A percentile compares a stretch with the other conserved stretches of the same genome.
These are phyloP conservation scores for Diaporthe batatas DNA, from an alignment of 2,329 filamentous ascomycete genomes.

Conservation along the genomic window DNA sequence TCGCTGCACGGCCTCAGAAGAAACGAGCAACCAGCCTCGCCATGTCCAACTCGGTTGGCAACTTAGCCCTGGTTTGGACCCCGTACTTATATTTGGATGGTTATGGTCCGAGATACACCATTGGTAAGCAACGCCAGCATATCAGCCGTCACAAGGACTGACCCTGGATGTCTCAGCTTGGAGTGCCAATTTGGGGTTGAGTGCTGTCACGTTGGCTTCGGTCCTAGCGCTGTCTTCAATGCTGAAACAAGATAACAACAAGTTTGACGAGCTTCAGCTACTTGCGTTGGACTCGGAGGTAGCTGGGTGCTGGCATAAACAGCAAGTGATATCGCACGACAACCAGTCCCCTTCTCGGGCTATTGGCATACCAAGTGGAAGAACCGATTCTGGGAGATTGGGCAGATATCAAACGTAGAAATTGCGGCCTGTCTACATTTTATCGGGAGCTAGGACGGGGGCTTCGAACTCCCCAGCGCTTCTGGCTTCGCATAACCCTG, in stretches of 20 bases:
- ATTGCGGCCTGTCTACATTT: too few relatives aligned
- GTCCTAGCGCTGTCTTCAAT: background rate
- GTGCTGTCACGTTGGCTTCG: background rate
- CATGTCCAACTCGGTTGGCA: background rate
- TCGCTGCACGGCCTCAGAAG: constrained; percentile 6
- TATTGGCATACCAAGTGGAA: background rate
- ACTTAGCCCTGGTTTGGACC: background rate
- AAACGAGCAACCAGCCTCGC: background rate
- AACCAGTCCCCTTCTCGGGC: background rate
- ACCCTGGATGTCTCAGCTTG: background rate
- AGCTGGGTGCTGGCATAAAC: background rate
- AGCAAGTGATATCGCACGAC: background rate
- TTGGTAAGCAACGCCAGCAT: background rate
- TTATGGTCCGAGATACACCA: constrained; percentile 2
- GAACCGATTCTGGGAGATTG: background rate
- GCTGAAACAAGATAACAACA: background rate
- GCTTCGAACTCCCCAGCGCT: too few relatives aligned
- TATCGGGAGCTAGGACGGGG: too few relatives aligned
- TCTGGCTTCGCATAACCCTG: too few relatives aligned
- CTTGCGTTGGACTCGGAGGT: background rate
- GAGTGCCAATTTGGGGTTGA: constrained; percentile 4
- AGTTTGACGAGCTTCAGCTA: background rate
- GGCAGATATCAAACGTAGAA: background rate
- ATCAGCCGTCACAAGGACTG: background rate
- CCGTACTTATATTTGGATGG: background rate